Conservation (phyloP, 352 stramenopile species). For the Phytophthora fragariaefolia region DNA sequence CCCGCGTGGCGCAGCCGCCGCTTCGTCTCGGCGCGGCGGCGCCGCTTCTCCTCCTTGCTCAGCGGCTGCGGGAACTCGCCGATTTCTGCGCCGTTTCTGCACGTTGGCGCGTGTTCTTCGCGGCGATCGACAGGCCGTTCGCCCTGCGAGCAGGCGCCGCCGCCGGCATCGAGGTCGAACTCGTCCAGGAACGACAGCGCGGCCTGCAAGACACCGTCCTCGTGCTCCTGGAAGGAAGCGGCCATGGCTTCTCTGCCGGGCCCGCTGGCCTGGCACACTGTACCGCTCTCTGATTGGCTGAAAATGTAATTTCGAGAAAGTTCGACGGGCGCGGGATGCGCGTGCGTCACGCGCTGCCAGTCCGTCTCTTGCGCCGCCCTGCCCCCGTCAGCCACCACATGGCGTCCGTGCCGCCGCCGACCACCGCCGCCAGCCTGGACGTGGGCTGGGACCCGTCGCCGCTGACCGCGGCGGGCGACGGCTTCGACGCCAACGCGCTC, state of each 20-base stretch:
- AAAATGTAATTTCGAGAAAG: conserved; percentile 25
- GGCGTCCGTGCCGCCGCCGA: conserved; percentile 25
- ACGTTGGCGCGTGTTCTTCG: background rate
- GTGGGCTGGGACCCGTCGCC: conserved; percentile 59
- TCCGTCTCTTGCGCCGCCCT: no score
- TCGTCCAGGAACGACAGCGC: conserved; percentile 40
- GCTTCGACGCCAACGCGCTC: conserved; percentile 49
- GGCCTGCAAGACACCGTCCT: conserved; percentile 20
- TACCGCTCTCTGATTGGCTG: conserved; percentile 5
- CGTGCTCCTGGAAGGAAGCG: conserved; percentile 9
- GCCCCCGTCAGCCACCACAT: no score
- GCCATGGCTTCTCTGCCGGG: no score
- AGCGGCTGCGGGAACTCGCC: background rate
- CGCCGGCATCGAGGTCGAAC: conserved; percentile 14
- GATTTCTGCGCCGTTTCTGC: background rate
- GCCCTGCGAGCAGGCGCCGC: background rate
- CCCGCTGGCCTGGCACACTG: background rate
- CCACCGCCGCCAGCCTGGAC: conserved; percentile 39
- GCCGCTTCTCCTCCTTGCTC: conserved; percentile 22
- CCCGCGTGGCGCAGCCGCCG: conserved; percentile 12
- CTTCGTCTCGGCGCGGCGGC: conserved; percentile 21
- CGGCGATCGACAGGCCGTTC: background rate
- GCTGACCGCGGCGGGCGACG: conserved; percentile 27
- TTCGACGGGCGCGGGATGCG: no score
- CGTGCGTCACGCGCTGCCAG: conserved; percentile 11